Conservation (phyloP, 228 moss, liverwort and hornwort species). For the Sphagnum fallax region DNA sequence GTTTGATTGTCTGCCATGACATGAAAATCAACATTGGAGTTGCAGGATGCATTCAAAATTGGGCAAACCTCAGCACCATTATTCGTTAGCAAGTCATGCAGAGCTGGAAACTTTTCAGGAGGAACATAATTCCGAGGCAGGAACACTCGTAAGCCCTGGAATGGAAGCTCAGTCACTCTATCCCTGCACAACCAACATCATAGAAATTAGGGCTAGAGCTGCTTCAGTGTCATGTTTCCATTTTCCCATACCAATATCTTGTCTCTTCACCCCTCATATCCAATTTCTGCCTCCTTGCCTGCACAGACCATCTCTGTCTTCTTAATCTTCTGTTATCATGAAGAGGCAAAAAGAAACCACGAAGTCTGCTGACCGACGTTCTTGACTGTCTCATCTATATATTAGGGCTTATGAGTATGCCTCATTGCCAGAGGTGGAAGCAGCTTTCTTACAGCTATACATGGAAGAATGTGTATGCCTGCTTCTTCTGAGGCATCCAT, state of each 20-base stretch:
- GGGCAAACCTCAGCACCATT: conserved; percentile 38
- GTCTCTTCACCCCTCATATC: not conserved
- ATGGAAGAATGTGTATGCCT: no score
- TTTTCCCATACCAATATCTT: not conserved
- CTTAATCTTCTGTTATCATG: no score
- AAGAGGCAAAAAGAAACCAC: no score
- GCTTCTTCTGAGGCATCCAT: no score
- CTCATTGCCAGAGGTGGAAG: no score
- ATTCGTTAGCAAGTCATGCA: conserved; percentile 32
- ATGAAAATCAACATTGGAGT: conserved; percentile 35
- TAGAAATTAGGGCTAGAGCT: conserved; percentile 4
- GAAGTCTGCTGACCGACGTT: no score
- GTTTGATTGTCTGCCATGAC: conserved; percentile 30
- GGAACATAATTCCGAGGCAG: conserved; percentile 52
- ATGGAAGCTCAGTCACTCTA: conserved; percentile 24
- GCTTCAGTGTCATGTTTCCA: not conserved
- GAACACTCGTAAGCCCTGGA: conserved; percentile 37
- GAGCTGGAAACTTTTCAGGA: conserved; percentile 31
- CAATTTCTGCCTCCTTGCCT: not conserved
- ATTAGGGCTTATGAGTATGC: no score
- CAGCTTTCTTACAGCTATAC: no score
- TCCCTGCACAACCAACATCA: conserved; percentile 13
- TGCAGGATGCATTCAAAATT: conserved; percentile 30
- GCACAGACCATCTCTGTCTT: no score
- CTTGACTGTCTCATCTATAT: no score